Percentiles rank a stretch among this genome's conserved stretches.
Evolutionary conservation across 2,329 filamentous ascomycete genomes (phyloP).

Genomic region (Tolypocladium nubicola): DNA sequence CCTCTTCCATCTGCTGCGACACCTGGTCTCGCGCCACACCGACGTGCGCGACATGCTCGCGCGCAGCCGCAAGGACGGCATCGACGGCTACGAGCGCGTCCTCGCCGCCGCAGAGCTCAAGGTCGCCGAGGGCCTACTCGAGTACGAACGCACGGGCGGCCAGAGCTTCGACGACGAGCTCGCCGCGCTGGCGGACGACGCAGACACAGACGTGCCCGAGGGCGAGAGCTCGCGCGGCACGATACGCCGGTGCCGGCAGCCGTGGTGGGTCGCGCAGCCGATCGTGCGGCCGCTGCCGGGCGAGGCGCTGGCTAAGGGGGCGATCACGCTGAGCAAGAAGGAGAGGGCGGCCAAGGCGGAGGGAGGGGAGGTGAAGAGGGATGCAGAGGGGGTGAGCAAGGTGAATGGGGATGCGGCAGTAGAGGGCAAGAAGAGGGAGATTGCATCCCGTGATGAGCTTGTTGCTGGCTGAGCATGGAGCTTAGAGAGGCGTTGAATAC

Average conservation of each 20-base stretch:
- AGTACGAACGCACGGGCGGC: constrained; percentile 47
- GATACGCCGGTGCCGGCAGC: constrained; percentile 63
- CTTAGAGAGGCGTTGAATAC: neutral
- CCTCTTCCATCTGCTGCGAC: constrained; percentile 81
- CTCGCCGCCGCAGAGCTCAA: constrained; percentile 64
- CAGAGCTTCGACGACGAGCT: constrained; percentile 34
- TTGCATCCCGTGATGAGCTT: constrained; percentile 7
- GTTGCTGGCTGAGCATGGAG: constrained; percentile 4
- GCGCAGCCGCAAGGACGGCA: constrained; percentile 54
- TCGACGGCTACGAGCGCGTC: constrained; percentile 67
- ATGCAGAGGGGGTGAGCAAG: neutral
- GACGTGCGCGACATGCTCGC: constrained; percentile 81
- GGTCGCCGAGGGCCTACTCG: constrained; percentile 61
- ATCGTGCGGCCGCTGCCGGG: constrained; percentile 78
- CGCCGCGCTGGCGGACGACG: constrained; percentile 6
- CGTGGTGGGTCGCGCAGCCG: constrained; percentile 86
- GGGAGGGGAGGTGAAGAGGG: constrained; percentile 9
- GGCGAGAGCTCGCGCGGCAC: constrained; percentile 54
- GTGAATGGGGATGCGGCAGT: neutral
- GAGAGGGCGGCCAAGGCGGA: constrained; percentile 20
- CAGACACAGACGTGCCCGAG: constrained; percentile 22
- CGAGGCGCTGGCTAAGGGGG: constrained; percentile 76
- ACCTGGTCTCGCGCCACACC: constrained; percentile 70
- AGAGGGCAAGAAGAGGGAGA: constrained; percentile 5
- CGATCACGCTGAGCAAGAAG: constrained; percentile 66